Conservation (phyloP, 1,284 basidiomycete species). For the Microbotryum intermedium region DNA sequence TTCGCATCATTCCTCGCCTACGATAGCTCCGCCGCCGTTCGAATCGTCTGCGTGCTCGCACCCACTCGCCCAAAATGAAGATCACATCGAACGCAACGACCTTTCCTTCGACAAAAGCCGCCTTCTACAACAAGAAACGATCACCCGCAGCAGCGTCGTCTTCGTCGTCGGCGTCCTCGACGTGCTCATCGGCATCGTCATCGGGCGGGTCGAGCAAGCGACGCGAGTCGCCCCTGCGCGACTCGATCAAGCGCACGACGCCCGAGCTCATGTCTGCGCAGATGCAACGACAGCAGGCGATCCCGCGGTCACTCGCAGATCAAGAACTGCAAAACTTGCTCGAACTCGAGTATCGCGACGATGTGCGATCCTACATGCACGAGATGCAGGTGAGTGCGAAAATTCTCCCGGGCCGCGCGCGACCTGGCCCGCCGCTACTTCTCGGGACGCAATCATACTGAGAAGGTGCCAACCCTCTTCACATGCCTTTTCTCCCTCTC, state of each 20-base stretch:
- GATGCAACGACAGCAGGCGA: conserved; percentile 19
- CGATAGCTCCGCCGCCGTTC: neutral
- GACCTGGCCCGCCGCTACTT: neutral
- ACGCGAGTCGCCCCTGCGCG: conserved; percentile 16
- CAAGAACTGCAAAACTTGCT: conserved; percentile 43
- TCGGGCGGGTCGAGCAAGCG: conserved; percentile 5
- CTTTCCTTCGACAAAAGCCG: neutral
- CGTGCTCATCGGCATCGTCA: neutral
- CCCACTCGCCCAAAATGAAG: neutral
- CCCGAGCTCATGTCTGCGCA: conserved; percentile 21
- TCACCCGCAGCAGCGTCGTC: neutral
- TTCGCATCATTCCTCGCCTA: neutral
- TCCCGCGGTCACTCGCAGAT: conserved; percentile 16
- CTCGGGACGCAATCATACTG: neutral
- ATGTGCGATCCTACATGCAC: conserved; percentile 87
- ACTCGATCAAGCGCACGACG: conserved; percentile 14
- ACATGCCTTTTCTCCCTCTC: neutral
- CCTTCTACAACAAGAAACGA: conserved; percentile 7
- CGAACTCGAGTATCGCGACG: conserved; percentile 92
- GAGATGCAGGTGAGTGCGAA: conserved; percentile 79
- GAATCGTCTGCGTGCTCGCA: neutral
- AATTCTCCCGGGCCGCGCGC: neutral
- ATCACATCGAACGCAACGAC: neutral
- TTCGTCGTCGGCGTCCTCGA: neutral
- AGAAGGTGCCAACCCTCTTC: neutral